Percentiles rank a stretch among this genome's conserved stretches.
These are phyloP conservation scores for Hymenoscyphus fructigenus DNA, from an alignment of 2,329 filamentous ascomycete genomes.

Conservation along the genomic window DNA sequence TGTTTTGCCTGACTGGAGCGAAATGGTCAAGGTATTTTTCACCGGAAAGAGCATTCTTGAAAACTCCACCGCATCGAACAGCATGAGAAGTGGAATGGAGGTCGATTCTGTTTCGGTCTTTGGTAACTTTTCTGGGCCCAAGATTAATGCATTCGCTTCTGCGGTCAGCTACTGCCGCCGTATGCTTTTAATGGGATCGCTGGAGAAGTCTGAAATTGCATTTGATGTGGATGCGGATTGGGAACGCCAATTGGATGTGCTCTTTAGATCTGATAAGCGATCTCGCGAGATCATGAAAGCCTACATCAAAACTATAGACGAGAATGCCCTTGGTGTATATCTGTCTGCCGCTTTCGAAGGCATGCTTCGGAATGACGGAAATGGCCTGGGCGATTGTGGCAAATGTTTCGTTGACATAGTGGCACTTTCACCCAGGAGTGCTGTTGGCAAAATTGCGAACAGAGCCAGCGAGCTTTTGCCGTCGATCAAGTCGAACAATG, in stretches of 20 bases:
- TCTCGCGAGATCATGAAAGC: conserved; percentile 58
- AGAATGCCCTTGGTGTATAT: conserved; percentile 43
- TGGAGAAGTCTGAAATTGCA: conserved; percentile 32
- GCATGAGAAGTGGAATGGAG: conserved; percentile 41
- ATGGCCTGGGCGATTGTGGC: conserved; percentile 47
- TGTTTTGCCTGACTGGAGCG: conserved; percentile 51
- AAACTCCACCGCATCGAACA: conserved; percentile 34
- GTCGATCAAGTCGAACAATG: conserved; percentile 69
- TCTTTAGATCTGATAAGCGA: conserved; percentile 67
- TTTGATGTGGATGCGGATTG: conserved; percentile 71
- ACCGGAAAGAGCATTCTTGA: conserved; percentile 36
- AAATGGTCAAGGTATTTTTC: conserved; percentile 53
- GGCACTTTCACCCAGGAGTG: conserved; percentile 49
- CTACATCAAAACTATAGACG: conserved; percentile 48
- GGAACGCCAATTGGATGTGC: conserved; percentile 75
- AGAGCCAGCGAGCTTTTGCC: conserved; percentile 54
- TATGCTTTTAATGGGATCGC: conserved; percentile 57
- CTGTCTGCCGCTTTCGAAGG: conserved; percentile 58
- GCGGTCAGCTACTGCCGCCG: conserved; percentile 68
- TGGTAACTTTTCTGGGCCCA: conserved; percentile 41
- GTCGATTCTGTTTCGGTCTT: conserved; percentile 41
- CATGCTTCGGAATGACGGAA: conserved; percentile 45
- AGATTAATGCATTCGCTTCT: conserved; percentile 60
- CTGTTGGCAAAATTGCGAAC: conserved; percentile 49
- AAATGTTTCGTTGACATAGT: conserved; percentile 54